A percentile compares a stretch with the other conserved stretches of the same genome.
These are phyloP conservation scores for Neospora caninum DNA, from an alignment of 169 alveolate species.

Conservation along the genomic window DNA sequence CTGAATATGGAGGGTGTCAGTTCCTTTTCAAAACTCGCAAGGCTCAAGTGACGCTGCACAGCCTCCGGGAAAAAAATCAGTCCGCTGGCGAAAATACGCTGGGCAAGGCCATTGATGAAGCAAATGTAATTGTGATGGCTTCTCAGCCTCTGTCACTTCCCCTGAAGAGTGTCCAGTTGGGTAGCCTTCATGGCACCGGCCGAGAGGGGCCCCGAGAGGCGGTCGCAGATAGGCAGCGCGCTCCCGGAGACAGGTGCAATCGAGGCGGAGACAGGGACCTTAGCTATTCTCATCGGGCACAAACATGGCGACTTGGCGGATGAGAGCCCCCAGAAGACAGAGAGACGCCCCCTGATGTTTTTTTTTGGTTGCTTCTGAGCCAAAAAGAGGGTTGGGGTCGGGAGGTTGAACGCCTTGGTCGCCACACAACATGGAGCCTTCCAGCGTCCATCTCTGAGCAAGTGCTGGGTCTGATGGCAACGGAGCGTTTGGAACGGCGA, in stretches of 20 bases:
- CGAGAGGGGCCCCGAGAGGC: not conserved
- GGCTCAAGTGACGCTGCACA: not conserved
- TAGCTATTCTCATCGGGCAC: too few species aligned
- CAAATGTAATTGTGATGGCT: not conserved
- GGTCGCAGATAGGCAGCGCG: not conserved
- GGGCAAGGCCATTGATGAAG: not conserved
- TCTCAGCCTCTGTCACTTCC: not conserved
- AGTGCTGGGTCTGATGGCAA: too few species aligned
- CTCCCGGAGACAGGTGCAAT: not conserved
- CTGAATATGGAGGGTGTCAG: not conserved
- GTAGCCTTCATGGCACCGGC: not conserved
- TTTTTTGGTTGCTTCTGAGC: too few species aligned
- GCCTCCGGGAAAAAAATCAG: not conserved
- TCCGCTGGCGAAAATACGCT: not conserved
- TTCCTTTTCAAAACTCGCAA: not conserved
- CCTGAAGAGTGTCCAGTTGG: not conserved
- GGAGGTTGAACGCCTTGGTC: too few species aligned
- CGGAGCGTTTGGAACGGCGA: too few species aligned
- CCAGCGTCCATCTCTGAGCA: too few species aligned
- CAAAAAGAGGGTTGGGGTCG: too few species aligned
- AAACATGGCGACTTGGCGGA: too few species aligned
- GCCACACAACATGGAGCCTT: too few species aligned
- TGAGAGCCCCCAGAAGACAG: too few species aligned
- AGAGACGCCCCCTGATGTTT: too few species aligned
- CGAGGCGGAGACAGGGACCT: not conserved